Conservation (phyloP, 345 rosid species). For the Clausena lansium region DNA sequence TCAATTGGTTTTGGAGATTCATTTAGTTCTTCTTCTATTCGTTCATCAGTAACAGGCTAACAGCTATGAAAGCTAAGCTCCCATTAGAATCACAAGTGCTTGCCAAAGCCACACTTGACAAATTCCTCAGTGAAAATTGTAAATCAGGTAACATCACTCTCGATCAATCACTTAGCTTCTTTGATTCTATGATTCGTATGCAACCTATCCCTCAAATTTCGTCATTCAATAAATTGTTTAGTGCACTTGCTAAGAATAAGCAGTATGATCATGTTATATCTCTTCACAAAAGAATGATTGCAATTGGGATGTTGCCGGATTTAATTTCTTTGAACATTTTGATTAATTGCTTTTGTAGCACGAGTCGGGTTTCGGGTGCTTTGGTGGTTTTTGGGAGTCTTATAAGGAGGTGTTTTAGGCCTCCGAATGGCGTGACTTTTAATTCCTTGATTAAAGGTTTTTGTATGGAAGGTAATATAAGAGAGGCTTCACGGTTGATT, state of each 20-base stretch:
- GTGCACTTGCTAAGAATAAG: background rate
- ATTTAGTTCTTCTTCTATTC: background rate
- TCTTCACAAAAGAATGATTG: background rate
- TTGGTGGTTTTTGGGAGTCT: conserved; percentile 9
- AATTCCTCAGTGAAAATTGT: background rate
- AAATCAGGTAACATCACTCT: background rate
- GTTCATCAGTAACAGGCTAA: background rate
- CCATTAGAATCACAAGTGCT: background rate
- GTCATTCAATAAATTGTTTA: background rate
- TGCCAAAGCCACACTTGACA: background rate
- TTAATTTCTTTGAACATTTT: conserved; percentile 26
- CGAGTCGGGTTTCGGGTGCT: conserved; percentile 7
- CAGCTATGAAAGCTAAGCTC: background rate
- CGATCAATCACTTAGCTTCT: background rate
- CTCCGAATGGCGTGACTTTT: too few relatives aligned
- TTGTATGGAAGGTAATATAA: too few relatives aligned
- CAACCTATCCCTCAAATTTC: background rate
- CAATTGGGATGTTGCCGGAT: conserved; percentile 14
- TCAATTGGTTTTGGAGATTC: background rate
- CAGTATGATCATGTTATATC: background rate
- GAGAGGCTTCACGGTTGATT: too few relatives aligned
- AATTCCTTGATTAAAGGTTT: too few relatives aligned
- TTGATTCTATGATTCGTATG: background rate
- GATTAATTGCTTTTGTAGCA: conserved; percentile 18
- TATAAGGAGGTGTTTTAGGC: too few relatives aligned